Conservation (phyloP, 495 filamentous ascomycete species). For the Aspergillus bertholletiae region DNA sequence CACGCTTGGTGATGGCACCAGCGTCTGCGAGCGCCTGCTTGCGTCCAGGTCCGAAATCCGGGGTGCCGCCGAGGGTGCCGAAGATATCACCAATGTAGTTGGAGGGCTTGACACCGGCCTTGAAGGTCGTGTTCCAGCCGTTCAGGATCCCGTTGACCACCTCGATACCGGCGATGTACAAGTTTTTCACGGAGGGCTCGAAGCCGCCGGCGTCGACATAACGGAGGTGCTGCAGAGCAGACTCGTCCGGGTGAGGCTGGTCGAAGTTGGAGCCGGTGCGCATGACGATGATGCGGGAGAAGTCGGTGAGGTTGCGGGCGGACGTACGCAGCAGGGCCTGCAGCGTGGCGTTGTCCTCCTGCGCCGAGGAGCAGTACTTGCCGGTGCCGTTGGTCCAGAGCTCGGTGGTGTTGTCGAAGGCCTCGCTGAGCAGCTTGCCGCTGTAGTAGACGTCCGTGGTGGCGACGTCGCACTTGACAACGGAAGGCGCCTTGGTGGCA, state of each 20-base stretch:
- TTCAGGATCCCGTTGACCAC: conserved; percentile 64
- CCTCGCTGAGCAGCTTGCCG: conserved; percentile 55
- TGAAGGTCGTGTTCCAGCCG: conserved; percentile 57
- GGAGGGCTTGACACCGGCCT: conserved; percentile 52
- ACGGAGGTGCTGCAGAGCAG: conserved; percentile 53
- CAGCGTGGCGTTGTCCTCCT: conserved; percentile 73
- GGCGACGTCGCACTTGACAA: conserved; percentile 64
- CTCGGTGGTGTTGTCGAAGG: conserved; percentile 62
- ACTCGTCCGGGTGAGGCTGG: conserved; percentile 56
- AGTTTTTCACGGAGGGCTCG: conserved; percentile 55
- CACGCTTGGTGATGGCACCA: conserved; percentile 28
- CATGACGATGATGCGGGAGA: conserved; percentile 68
- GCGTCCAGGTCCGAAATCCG: conserved; percentile 62
- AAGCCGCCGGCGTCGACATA: conserved; percentile 58
- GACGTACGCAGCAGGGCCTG: conserved; percentile 63
- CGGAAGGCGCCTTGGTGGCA: conserved; percentile 48
- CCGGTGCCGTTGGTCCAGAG: conserved; percentile 66
- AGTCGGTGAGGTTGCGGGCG: conserved; percentile 55
- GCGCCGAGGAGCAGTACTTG: conserved; percentile 65
- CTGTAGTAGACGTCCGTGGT: conserved; percentile 73
- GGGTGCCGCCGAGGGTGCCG: conserved; percentile 59
- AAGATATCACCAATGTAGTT: conserved; percentile 77
- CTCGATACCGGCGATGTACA: conserved; percentile 63
- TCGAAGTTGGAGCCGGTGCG: conserved; percentile 73
- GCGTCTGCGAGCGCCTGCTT: conserved; percentile 21